Conservation (phyloP, 2,329 filamentous ascomycete genomes). For the Capronia americana region DNA sequence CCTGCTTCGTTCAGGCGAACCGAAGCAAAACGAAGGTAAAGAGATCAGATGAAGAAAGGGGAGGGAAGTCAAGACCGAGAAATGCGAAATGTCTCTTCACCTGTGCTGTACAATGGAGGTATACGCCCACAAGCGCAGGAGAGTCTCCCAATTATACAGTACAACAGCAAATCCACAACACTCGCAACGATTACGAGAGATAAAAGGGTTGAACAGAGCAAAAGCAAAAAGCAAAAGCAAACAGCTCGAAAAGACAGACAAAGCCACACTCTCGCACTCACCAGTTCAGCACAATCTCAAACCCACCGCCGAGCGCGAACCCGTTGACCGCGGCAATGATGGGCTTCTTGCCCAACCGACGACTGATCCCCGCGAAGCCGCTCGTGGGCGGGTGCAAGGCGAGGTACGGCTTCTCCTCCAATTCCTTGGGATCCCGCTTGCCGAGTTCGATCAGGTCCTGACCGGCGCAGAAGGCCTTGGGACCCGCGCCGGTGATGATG, state of each 20-base stretch:
- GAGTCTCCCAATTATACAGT: too few relatives aligned
- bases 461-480: slow-evolving; percentile 54
- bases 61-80: too few relatives aligned
- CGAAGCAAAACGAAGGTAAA: neutral
- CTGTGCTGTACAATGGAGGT: too few relatives aligned
- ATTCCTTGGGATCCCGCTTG: slow-evolving; percentile 41
- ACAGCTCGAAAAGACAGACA: slow-evolving; percentile 2
- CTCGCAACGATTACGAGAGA: too few relatives aligned
- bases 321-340: slow-evolving; percentile 79
- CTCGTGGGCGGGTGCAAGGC: slow-evolving; percentile 40
- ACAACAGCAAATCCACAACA: too few relatives aligned
- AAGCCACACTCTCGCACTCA: slow-evolving; percentile 21
- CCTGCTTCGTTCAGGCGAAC: neutral
- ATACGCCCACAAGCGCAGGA: too few relatives aligned
- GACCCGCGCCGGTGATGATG: slow-evolving; percentile 53
- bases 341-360: slow-evolving; percentile 73
- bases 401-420: slow-evolving; percentile 37
- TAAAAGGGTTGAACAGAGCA: too few relatives aligned
- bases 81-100: too few relatives aligned
- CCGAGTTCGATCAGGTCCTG: slow-evolving; percentile 53
- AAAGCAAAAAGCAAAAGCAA: too few relatives aligned
- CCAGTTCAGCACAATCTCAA: slow-evolving; percentile 65
- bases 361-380: slow-evolving; percentile 55
- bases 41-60: neutral
- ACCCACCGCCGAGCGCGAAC: slow-evolving; percentile 74